A percentile compares a stretch with the other conserved stretches of the same genome.
These are phyloP conservation scores for Trichoderma sp. DNA, from an alignment of 2,329 filamentous ascomycete genomes.

Conservation along the genomic window DNA sequence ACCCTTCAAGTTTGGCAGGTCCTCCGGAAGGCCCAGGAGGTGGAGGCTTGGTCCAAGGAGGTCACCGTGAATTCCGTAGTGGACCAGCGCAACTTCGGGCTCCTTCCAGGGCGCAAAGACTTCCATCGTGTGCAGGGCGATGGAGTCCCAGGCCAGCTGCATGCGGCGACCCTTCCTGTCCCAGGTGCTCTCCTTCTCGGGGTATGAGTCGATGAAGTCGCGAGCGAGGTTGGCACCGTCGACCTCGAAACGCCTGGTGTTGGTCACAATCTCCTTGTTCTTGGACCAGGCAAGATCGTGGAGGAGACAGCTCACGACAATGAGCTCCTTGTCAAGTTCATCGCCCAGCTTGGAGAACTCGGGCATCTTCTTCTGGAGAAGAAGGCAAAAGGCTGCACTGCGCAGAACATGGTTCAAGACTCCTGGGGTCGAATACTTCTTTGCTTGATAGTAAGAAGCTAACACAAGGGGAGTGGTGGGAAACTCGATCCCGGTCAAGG, in stretches of 20 bases:
- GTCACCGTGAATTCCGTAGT: not conserved
- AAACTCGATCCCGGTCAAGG: not conserved
- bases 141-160: not conserved
- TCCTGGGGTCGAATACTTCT: not conserved
- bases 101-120: not conserved
- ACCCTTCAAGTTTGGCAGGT: not conserved
- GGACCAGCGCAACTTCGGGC: not conserved
- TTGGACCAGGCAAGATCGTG: not conserved
- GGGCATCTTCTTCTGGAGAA: not conserved
- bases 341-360: not conserved
- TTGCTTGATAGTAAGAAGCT: not conserved
- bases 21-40: not conserved
- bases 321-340: not conserved
- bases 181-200: not conserved
- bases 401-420: not conserved
- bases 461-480: not conserved
- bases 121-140: not conserved
- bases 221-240: not conserved
- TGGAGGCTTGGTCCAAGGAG: not conserved
- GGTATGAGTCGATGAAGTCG: not conserved
- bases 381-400: not conserved
- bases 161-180: not conserved
- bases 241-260: not conserved
- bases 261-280: not conserved
- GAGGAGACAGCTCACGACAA: not conserved